These are phyloP conservation scores for Coprinellus micaceus DNA, from an alignment of 768 basidiomycete species.

Conservation along the genomic window DNA sequence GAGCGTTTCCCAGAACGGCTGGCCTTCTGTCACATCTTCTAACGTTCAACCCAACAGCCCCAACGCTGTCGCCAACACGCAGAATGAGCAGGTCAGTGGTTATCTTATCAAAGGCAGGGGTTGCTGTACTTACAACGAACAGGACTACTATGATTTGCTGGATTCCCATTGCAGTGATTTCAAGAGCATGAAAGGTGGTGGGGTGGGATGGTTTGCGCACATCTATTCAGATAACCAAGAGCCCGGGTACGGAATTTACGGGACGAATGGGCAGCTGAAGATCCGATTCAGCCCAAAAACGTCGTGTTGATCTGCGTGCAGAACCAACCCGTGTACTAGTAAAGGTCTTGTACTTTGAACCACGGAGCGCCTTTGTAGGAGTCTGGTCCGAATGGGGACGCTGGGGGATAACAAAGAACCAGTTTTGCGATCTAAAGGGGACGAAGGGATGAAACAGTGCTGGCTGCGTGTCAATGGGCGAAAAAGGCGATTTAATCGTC, in stretches of 20 bases:
- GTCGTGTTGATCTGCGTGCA: constrained; percentile 42
- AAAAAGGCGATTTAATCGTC: no score
- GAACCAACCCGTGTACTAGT: background rate
- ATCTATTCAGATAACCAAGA: constrained; percentile 66
- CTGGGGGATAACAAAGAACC: no score
- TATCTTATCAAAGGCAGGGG: background rate
- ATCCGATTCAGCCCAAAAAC: constrained; percentile 65
- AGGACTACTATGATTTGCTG: constrained; percentile 63
- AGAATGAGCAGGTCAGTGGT: constrained; percentile 58
- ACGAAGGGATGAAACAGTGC: no score
- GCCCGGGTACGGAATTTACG: constrained; percentile 71
- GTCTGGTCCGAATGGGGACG: no score
- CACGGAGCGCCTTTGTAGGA: no score
- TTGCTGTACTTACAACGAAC: background rate
- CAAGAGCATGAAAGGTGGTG: constrained; percentile 56
- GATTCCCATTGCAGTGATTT: constrained; percentile 61
- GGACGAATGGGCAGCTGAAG: constrained; percentile 45
- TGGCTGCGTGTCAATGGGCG: no score
- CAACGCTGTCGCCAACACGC: constrained; percentile 53
- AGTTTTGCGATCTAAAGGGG: no score
- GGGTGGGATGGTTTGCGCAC: constrained; percentile 81
- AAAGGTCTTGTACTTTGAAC: constrained; percentile 1
- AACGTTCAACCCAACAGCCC: constrained; percentile 66
- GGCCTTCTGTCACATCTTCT: constrained; percentile 63
- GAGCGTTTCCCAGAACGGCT: constrained; percentile 54